Evolutionary conservation across 306 rosid species (phyloP).

Genomic region (Ammopiptanthus mongolicus): DNA sequence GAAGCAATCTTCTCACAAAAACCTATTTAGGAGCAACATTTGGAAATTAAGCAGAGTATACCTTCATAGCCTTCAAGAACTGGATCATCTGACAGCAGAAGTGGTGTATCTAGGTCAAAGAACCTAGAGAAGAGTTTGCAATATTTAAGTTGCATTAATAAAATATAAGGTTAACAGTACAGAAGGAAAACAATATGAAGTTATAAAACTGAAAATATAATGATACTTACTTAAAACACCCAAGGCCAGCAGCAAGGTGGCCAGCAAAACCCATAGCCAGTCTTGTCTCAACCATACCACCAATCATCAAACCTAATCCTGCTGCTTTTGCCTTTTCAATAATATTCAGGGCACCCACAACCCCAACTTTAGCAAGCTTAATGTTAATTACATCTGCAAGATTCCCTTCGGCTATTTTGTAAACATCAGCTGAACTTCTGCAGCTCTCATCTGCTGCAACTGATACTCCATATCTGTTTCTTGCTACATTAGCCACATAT

Average conservation of each 20-base stretch:
- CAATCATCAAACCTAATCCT: conserved; percentile 70
- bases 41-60: conserved; percentile 16
- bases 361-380: conserved; percentile 87
- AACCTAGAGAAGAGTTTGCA: conserved; percentile 42
- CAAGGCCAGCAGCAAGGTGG: conserved; percentile 89
- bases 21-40: background rate
- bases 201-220: background rate
- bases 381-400: conserved; percentile 77
- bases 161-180: background rate
- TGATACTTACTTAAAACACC: conserved; percentile 60
- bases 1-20: background rate
- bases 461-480: conserved; percentile 70
- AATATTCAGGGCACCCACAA: conserved; percentile 73
- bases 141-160: background rate
- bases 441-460: conserved; percentile 99
- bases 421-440: conserved; percentile 58
- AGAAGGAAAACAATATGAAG: background rate
- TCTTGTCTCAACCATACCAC: conserved; percentile 95
- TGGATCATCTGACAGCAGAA: conserved; percentile 71
- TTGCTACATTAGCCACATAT: conserved; percentile 51
- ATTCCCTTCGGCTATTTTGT: conserved; percentile 62
- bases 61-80: conserved; percentile 88
- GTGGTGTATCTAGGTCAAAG: conserved; percentile 82
- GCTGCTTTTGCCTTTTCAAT: conserved; percentile 60
- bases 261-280: conserved; percentile 92